Evolutionary conservation across 257 asterid species (phyloP), one percentile per base, ranked within the genome.

Genomic region (Salvia hispanica): DNA sequence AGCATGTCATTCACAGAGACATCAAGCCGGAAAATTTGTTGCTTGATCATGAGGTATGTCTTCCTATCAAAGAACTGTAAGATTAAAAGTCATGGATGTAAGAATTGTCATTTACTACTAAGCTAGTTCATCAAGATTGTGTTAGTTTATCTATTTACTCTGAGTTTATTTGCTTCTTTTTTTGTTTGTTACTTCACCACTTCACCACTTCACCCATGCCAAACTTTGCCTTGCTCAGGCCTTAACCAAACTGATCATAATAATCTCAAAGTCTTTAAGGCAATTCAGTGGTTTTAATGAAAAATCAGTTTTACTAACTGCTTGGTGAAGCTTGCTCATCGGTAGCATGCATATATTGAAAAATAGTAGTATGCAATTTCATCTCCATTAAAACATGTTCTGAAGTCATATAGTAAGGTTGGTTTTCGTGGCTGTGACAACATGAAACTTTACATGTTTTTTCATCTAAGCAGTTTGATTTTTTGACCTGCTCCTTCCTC

Each of bases 1-100:
- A 89, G 84, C 76, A 88, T 70, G 99, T 91, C 75, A 94, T 94
- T 83, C 97, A 94, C 81, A 84, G 99, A 77, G 99, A 94, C 78
- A 94, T 94, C 83, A 94, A 94, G 78, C 99, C 99, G 0, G 99
- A 94, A 72, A 93, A 94, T 73, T 78, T 94, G 86, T 77, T 94
- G 55, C 88, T 94, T 39, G 99, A 94, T 82, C 99, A 94, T 50
- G 95, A 91, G 95, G 99, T 94, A 86, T 79, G 56, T 51, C 67
- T 40, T 42, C 0, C 58, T 46, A 51, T 57, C 70, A 16, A 47
- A 14, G 8, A 42, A 42, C 4, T 10, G 21, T 48, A 7, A 34
- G 59, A 44, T 33, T 12, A 58, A 15, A 56, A 44, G 43, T 33
- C 34, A 53, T 58, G 70, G 66, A 50, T 14, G 39, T 8, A 58